Evolutionary conservation across 768 basidiomycete genomes (phyloP).

Genomic region (Collybia mongolica): DNA sequence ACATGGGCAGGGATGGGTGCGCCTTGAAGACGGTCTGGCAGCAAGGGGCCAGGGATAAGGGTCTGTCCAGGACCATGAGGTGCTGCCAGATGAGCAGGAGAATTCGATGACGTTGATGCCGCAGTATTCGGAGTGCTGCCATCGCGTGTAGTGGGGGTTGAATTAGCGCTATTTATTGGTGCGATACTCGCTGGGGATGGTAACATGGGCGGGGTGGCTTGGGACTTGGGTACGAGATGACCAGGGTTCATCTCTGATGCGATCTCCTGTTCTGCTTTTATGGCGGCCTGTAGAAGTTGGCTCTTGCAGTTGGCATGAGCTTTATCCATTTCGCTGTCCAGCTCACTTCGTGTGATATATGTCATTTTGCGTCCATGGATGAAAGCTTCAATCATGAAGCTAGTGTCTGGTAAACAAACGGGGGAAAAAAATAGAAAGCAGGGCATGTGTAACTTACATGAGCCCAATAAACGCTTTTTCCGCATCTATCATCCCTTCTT

Average conservation of each 20-base stretch:
- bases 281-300: slow-evolving; percentile 40
- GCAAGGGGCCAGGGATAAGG: slow-evolving; percentile 33
- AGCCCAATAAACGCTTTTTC: slow-evolving; percentile 73
- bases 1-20: slow-evolving; percentile 41
- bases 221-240: slow-evolving; percentile 33
- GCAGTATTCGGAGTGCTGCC: slow-evolving; percentile 51
- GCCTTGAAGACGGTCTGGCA: slow-evolving; percentile 36
- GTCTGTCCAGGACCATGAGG: slow-evolving; percentile 27
- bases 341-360: slow-evolving; percentile 29
- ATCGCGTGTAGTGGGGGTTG: slow-evolving; percentile 67
- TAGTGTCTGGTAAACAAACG: slow-evolving; percentile 22
- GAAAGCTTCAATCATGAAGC: slow-evolving; percentile 78
- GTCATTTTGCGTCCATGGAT: slow-evolving; percentile 48
- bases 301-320: slow-evolving; percentile 31
- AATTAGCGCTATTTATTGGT: slow-evolving; percentile 69
- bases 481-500: slow-evolving; percentile 48
- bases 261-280: slow-evolving; percentile 33
- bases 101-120: slow-evolving; percentile 26
- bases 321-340: slow-evolving; percentile 39
- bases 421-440: no score
- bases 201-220: slow-evolving; percentile 69
- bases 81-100: slow-evolving; percentile 29
- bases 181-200: slow-evolving; percentile 75
- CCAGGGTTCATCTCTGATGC: slow-evolving; percentile 22
- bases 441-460: slow-evolving; percentile 54